Evolutionary conservation across 306 rosid genomes (phyloP), one percentile per base, ranked within the genome.

Genomic region (Cicer arietinum): DNA sequence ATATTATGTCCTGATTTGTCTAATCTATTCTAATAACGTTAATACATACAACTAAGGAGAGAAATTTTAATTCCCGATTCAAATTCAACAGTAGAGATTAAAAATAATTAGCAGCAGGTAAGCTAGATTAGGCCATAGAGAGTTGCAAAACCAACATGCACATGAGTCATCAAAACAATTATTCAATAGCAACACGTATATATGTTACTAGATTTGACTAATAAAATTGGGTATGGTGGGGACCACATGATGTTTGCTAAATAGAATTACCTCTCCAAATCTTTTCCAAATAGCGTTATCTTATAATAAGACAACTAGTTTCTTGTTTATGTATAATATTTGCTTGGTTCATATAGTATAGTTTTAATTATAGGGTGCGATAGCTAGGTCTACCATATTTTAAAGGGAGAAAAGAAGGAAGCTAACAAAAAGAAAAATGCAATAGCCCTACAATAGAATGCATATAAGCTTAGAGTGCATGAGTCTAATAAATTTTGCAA

Each of bases 191-290:
- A 30, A 30, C 37, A 30, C 37, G 37, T 30, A 30, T 30, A 30
- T 30, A 25, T 12, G 54, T 20, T 40, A 25, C 12, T 47, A 30
- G 37, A 63, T 74, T 75, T 64, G 78, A 69, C 72, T 70, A 9
- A 69, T 43, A 70, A 47, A 83, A 40, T 58, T 69, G 37, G 37
- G 37, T 30, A 30, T 30, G 37, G 37, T 30, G 37, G 84, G 75
- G 87, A 84, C 80, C 78, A 37, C 85, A 7, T 61, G 73, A 69
- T 72, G 58, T 51, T 30, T 61, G 71, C 60, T 45, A 45, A 59
- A 11, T 45, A 66, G 52, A 60, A 76, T 22, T 63, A 74, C 78
- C n/a, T 75, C 35, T 42, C 6, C 16, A 16, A 35, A 51, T 45
- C 50, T 67, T 67, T 45, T 45, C 74, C 45, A 56, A 66, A 59